Base-by-base conservation (phyloP, 352 stramenopile genomes). In the Discostella stelligera region DNA sequence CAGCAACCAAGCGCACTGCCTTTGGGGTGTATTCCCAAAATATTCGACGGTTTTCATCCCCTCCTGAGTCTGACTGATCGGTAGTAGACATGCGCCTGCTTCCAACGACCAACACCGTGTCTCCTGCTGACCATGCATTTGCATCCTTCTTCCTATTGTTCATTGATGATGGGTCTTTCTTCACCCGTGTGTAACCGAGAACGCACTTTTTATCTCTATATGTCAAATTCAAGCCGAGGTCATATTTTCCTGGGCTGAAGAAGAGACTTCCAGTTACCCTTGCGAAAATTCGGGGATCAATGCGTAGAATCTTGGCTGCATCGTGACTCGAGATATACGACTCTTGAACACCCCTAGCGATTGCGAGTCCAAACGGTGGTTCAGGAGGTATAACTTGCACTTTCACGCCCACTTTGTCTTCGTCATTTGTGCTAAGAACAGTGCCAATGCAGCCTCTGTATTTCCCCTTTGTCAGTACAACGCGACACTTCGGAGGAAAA, bases 11-110 rank as follows among this genome's bases (percentile, higher is more conserved):
- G 16, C 95, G 86, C 21, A 99, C 90, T 5, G 96, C 97, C 41
- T 95, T 96, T 55, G 97, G 94, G 2, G 96, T 98, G 84, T 98
- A 99, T 86, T 99, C 95, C 96, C 96, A 99, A 46, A 80, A 71
- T 8, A 86, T 58, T 62, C 52, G n/a, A 82, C 85, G 59, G 6
- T 89, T 74, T 76, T 88, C 77, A 69, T 89, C 63, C 62, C 69
- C 39, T 59, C 61, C 23, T 75, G 74, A 66, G 73, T 89, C 52
- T 66, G 81, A 8, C 76, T 88, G 37, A 21, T 81, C 67, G 25
- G 41, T 56, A 61, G 55, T 74, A 11, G 72, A 78, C 58, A 80
- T 77, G 46, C 74, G 52, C 59, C 88, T 87, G 66, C 93, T 98
- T 64, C 95, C 95, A 58, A 98, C 89, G 58, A 98, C 95, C 71